Evolutionary conservation across 805 yeast species (phyloP), one percentile per base, ranked within the genome.

Genomic region (Blastobotrys mokoenaii): DNA sequence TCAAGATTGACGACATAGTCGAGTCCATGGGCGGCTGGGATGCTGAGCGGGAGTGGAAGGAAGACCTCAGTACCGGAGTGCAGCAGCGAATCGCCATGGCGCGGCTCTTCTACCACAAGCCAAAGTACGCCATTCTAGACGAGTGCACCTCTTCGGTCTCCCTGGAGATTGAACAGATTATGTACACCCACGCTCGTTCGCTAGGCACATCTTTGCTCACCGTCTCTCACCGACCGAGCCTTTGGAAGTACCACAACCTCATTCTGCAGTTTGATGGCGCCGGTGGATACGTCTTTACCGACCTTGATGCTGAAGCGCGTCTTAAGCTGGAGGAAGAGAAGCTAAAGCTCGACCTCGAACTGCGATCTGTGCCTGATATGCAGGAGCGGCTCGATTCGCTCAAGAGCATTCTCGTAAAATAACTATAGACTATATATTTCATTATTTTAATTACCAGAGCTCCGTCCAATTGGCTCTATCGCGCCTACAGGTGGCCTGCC

Each of bases 61-160:
- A 87, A 53, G 85, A 88, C 53, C 69, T 89, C 50, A 82, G 94
- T 1, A 80, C 82, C 51, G 97, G 97, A 22, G 94, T 89, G 18
- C 96, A 89, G 63, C 97, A 89, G 62, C 71, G 96, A 55, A 71
- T 89, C 51, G 96, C 96, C 11, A 82, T 90, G 84, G 96, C 95
- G 2, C 74, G 97, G 57, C 71, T 89, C 64, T 89, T 84, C 60
- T 89, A 88, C 60, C 96, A 89, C 63, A 74, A 75, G 56, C 97
- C 97, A 1, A 83, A 79, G 62, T 89, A 88, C 71, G 97, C 97
- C 0, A 95, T 89, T 20, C 69, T 89, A 52, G 97, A 89, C 66
- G 97, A 89, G 68, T 89, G 96, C 64, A 89, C 97, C 0, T 86
- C 96, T 2, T 90, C 95, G 1, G 95, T 89, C 1, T 81, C 96